Conservation (phyloP, 176 grass and related monocot species). For the Aegilops umbellulata region DNA sequence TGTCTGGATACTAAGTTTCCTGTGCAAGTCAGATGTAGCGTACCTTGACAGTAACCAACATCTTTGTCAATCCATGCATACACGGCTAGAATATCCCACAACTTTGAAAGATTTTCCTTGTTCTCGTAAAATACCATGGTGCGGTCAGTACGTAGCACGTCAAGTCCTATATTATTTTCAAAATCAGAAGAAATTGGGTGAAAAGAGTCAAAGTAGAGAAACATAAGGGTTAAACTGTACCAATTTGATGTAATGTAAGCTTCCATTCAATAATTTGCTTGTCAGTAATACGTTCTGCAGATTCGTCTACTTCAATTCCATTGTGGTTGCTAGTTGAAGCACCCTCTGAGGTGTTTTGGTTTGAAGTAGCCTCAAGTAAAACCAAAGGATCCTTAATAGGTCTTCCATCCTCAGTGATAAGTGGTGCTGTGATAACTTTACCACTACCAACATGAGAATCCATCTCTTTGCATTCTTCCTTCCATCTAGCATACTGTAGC, state of each 20-base stretch:
- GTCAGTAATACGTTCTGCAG: slow-evolving; percentile 36
- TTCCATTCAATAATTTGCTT: slow-evolving; percentile 95
- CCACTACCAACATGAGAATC: slow-evolving; percentile 98
- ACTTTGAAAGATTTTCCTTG: slow-evolving; percentile 95
- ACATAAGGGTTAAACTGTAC: slow-evolving; percentile 41
- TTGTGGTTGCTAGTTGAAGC: slow-evolving; percentile 20
- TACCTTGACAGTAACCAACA: slow-evolving; percentile 99
- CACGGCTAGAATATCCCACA: slow-evolving; percentile 97
- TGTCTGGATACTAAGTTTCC: slow-evolving; percentile 18
- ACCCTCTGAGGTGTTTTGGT: slow-evolving; percentile 27
- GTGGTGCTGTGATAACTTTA: slow-evolving; percentile 84
- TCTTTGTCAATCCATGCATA: slow-evolving; percentile 99
- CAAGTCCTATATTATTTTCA: slow-evolving; percentile 66
- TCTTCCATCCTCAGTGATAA: slow-evolving; percentile 82
- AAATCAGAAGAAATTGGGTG: slow-evolving; percentile 13
- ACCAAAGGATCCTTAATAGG: slow-evolving; percentile 95
- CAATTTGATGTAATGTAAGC: slow-evolving; percentile 97
- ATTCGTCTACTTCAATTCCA: slow-evolving; percentile 21
- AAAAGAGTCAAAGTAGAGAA: slow-evolving; percentile 19
- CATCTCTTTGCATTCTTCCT: slow-evolving; percentile 78
- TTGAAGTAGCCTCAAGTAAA: slow-evolving; percentile 71
- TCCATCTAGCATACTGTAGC: slow-evolving; percentile 88
- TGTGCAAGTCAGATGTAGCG: slow-evolving; percentile 14
- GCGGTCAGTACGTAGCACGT: slow-evolving; percentile 91
- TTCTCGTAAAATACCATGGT: slow-evolving; percentile 97